A percentile compares a stretch with the other conserved stretches of the same genome.
These are phyloP conservation scores for Camillea tinctor DNA, from an alignment of 2,329 filamentous ascomycete genomes.

Conservation along the genomic window DNA sequence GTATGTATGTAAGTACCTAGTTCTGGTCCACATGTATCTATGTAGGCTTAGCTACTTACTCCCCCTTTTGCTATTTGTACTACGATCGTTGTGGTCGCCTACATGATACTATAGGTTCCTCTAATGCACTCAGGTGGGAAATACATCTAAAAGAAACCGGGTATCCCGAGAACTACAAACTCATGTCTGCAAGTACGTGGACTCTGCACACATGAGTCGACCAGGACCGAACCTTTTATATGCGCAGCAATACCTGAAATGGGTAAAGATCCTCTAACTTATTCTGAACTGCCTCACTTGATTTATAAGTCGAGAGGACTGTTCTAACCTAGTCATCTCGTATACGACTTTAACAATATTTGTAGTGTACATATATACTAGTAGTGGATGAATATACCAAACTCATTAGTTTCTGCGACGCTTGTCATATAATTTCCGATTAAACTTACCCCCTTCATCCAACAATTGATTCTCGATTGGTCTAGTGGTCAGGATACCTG, in stretches of 20 bases:
- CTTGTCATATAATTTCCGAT: no score
- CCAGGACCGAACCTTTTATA: neutral
- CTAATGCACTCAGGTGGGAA: neutral
- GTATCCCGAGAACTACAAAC: neutral
- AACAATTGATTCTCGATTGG: slow-evolving; percentile 25
- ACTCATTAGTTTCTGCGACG: no score
- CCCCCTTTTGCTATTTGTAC: neutral
- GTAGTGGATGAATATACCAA: no score
- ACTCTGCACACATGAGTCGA: neutral
- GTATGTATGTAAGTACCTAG: no score
- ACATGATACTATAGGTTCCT: neutral
- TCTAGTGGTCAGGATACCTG: slow-evolving; percentile 31
- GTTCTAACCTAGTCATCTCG: neutral
- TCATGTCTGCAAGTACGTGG: neutral
- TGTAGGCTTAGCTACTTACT: neutral
- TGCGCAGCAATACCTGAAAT: neutral
- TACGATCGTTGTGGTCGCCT: neutral
- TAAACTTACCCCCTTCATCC: neutral
- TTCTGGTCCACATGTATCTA: no score
- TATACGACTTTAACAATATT: neutral
- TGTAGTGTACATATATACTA: neutral
- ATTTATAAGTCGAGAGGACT: neutral
- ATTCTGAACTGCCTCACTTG: neutral
- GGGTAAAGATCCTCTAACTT: neutral
- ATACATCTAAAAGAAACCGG: neutral